Evolutionary conservation across 2,329 filamentous ascomycete species (phyloP).

Genomic region (Biscogniauxia sp.): DNA sequence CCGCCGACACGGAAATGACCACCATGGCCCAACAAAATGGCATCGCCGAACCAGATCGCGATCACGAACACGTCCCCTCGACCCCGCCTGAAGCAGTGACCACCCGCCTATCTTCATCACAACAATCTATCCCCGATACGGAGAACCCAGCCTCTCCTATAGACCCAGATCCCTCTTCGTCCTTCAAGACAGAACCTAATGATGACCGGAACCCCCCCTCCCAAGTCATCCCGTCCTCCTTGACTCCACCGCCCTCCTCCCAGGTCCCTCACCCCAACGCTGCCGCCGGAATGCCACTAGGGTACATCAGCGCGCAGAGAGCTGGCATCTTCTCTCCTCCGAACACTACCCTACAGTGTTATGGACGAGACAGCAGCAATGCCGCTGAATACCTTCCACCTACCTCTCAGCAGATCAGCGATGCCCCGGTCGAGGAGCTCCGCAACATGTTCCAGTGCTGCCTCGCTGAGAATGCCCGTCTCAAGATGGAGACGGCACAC

Average conservation of each 20-base stretch:
- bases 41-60: slow-evolving; percentile 13
- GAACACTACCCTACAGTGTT: slow-evolving; percentile 37
- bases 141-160: slow-evolving; percentile 53
- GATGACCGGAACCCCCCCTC: slow-evolving; percentile 44
- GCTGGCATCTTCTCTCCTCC: slow-evolving; percentile 54
- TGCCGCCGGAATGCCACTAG: slow-evolving; percentile 26
- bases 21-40: slow-evolving; percentile 31
- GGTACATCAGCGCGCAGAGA: slow-evolving; percentile 42
- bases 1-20: slow-evolving; percentile 35
- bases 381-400: slow-evolving; percentile 45
- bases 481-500: slow-evolving; percentile 82
- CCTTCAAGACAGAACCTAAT: slow-evolving; percentile 50
- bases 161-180: slow-evolving; percentile 46
- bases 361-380: slow-evolving; percentile 10
- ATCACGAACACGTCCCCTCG: slow-evolving; percentile 26
- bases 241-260: slow-evolving; percentile 57
- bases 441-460: slow-evolving; percentile 54
- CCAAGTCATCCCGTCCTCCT: slow-evolving; percentile 53
- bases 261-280: slow-evolving; percentile 40
- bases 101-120: slow-evolving; percentile 38
- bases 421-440: slow-evolving; percentile 55
- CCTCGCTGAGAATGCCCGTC: slow-evolving; percentile 54
- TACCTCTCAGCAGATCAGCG: slow-evolving; percentile 47
- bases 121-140: slow-evolving; percentile 57
- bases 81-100: slow-evolving; percentile 22